Evolutionary conservation across 257 asterid genomes (phyloP), one percentile per base, ranked within the genome.

Genomic region (Penstemon barbatus): DNA sequence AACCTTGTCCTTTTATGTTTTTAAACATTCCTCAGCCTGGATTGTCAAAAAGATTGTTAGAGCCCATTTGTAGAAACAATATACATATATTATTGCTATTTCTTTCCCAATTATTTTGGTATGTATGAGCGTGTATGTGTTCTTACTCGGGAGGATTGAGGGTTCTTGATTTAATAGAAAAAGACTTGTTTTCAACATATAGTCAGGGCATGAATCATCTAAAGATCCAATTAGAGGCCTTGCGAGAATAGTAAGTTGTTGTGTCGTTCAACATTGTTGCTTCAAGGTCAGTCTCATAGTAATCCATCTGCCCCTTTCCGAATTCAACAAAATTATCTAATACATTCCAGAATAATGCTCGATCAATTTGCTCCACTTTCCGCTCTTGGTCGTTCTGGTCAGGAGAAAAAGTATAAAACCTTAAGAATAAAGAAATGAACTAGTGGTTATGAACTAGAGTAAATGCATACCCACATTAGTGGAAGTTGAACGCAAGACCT

Each of bases 191-290:
- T 81, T 81, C 49, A 81, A 61, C 87, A 83, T 83, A 77, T 85
- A 83, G 74, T 85, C 91, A 3, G 88, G 91, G 48, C 86, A 85
- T 10, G 87, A 83, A 80, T 80, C 87, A 0, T 78, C 86, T 63
- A 83, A n/a, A 68, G 46, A 85, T 85, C 91, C 91, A 85, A 61
- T 65, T 83, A 36, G 89, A 81, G 79, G 92, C 87, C 81, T 86
- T 86, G 66, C 87, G 80, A 38, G 92, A 84, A 82, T 86, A 86
- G 71, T 84, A 81, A 52, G 83, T 81, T 52, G 87, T 84, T 12
- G 86, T 73, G 70, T 80, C 84, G 61, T 48, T 65, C 54, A 86
- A 77, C 87, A 84, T 68, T 33, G 83, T 83, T 73, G 74, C 84
- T 74, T 84, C 92, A 71, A 86, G 83, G 68, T 86, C 87, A 44